Base-by-base conservation (phyloP, 768 basidiomycete genomes). In the Hericium alpestre region DNA sequence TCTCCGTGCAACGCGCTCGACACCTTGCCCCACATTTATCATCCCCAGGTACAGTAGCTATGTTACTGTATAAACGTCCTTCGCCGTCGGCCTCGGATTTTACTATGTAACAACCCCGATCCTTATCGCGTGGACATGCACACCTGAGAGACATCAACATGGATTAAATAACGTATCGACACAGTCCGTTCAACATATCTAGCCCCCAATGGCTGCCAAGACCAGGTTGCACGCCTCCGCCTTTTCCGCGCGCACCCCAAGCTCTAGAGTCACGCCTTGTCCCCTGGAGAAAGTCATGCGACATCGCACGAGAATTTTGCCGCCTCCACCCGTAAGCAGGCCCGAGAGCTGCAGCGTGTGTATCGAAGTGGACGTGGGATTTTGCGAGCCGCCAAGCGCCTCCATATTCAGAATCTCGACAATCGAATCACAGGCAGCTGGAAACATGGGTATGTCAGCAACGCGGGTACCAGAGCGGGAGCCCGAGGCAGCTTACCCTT, bases 331-430 rank as follows among this genome's bases (percentile, higher is more conserved):
- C 23, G 80, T 78, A 16, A 96, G 87, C 61, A 98, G 66, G 47
- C 96, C 96, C 15, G 93, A 91, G 46, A 99, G 70, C 66, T 95
- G 94, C 55, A 99, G 79, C 27, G 94, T 95, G 72, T 99, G 96
- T 51, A 97, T 88, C 3, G 93, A 86, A 9, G 84, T 76, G 25
- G 90, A 90, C 18, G 83, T 74, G 0, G 95, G 92, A 8, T 72
- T 69, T 69, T 97, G 91, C 4, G 88, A 86, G 12, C 96, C 96
- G 60, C 95, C 95, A 16, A 99, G 75, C 6, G 96, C 81, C 66
- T 97, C 93, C 95, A 99, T 98, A 68, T 91, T 88, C 60, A 98
- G 84, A 32, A 98, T 88, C 66, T 96, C 94, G 64, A 94, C 82
- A 64, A 98, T 87, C 25, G 95, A 96, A 67, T 93, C 89, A 71